Evolutionary conservation across 805 yeast species (phyloP), one percentile per base, ranked within the genome.

Genomic region (Candida nemodendra): DNA sequence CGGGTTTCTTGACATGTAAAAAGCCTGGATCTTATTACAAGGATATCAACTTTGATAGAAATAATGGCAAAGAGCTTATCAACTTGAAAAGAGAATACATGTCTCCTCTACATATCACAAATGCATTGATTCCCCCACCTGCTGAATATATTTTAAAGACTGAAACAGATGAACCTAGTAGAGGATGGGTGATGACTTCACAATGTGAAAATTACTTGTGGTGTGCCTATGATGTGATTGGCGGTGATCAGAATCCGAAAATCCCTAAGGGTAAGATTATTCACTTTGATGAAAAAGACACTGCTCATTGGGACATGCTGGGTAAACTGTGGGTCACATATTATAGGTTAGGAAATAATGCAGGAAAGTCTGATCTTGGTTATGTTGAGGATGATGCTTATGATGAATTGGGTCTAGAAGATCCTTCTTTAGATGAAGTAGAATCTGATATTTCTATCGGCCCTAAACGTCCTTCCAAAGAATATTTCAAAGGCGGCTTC

Each of bases 1-100:
- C 87, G 13, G 91, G 91, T 0, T 71, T 81, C 55, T 65, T 70
- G 33, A 74, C 69, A 34, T 83, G 89, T 59, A 76, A 76, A 47
- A 63, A 71, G 41, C 62, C 64, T 15, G 60, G 65, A 23, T 61
- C 65, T 14, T 70, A 68, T 27, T 54, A 54, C 30, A 61, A 60
- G 18, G 74, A 69, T 48, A 60, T 65, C 33, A 57, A 59, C 30
- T 56, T 44, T 40, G 59, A 55, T 26, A 49, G 57, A 39, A 54
- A 59, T 36, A 39, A 47, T 15, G 61, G 47, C 15, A 48, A 50
- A 22, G 25, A 50, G 2, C 41, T 54, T 25, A 48, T 55, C n/a
- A 57, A 61, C n/a, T 45, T 69, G 35, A 57, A 62, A 39, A 53
- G 58, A 34, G 59, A 59, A 26, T 71, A 71, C 39, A 34, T 56